phyloP scores from a whole-genome alignment of 768 basidiomycete genomes.

The button mushroom (Agaricus bisporus) region DNA sequence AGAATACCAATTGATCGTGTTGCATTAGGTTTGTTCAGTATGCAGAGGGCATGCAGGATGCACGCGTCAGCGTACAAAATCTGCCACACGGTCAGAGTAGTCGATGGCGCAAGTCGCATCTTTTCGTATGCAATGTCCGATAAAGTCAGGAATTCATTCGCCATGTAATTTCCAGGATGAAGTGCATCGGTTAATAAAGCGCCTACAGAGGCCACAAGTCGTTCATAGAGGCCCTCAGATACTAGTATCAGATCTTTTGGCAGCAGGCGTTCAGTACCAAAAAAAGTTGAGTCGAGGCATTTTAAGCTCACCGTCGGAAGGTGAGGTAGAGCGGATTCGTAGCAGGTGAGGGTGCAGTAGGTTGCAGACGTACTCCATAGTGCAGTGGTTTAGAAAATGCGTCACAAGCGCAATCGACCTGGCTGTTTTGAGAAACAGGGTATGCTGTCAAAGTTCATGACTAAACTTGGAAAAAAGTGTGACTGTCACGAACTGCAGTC shows the following conservation, averaged over 20 bases:
- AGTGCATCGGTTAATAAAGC: background rate
- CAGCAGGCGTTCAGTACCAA: background rate
- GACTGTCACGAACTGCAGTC: conserved; percentile 34
- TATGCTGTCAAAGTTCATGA: conserved; percentile 10
- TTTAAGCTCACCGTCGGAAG: conserved; percentile 3
- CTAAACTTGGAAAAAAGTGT: conserved; percentile 22
- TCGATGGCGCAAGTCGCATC: conserved; percentile 36
- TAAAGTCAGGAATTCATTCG: conserved; percentile 31
- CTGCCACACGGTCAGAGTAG: conserved; percentile 46
- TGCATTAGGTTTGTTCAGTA: conserved; percentile 21
- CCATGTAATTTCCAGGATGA: background rate
- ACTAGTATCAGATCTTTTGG: background rate
- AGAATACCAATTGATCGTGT: conserved; percentile 45
- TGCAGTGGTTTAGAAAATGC: background rate
- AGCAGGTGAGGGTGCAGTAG: background rate
- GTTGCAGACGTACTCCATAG: background rate
- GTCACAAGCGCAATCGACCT: background rate
- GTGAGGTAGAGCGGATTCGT: background rate
- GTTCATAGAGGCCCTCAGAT: background rate
- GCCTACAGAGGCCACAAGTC: background rate
- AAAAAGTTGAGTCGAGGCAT: background rate
- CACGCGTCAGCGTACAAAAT: conserved; percentile 73
- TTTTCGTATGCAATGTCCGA: conserved; percentile 39
- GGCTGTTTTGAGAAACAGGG: conserved; percentile 9
- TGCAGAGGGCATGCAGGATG: conserved; percentile 44